phyloP scores from a whole-genome alignment of 75 land plant species.

The Adiantum capillusveneris region DNA sequence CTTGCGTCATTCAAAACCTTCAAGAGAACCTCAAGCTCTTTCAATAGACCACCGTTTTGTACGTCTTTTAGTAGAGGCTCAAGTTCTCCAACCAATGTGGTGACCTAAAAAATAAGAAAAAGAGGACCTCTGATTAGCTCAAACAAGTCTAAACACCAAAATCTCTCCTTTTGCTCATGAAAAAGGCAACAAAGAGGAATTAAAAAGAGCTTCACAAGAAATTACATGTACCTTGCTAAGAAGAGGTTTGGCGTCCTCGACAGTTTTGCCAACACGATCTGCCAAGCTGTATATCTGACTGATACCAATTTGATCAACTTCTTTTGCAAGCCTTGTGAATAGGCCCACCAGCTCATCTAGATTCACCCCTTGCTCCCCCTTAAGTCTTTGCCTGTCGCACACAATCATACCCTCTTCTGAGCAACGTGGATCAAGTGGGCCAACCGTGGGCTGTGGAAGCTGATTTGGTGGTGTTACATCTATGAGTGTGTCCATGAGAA shows the following conservation, averaged over 20 bases:
- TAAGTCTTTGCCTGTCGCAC: conserved; percentile 79
- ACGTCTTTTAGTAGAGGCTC: conserved; percentile 81
- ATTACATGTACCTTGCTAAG: conserved; percentile 60
- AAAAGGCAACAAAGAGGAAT: conserved; percentile 3
- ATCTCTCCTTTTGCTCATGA: no score
- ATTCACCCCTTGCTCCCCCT: conserved; percentile 80
- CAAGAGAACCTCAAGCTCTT: conserved; percentile 67
- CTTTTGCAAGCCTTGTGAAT: conserved; percentile 76
- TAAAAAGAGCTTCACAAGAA: neutral
- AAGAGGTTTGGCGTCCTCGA: conserved; percentile 80
- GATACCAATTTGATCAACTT: conserved; percentile 72
- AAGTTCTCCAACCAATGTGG: conserved; percentile 72
- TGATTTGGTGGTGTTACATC: conserved; percentile 83
- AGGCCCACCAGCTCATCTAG: conserved; percentile 83
- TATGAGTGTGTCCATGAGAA: conserved; percentile 88
- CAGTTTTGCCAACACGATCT: conserved; percentile 53
- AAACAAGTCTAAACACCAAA: no score
- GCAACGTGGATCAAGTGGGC: conserved; percentile 74
- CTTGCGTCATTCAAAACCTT: conserved; percentile 61
- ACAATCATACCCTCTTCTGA: conserved; percentile 75
- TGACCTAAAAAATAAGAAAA: conserved; percentile 65
- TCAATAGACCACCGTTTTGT: conserved; percentile 68
- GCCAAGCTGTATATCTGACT: conserved; percentile 49
- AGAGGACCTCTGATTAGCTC: no score
- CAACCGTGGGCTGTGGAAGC: conserved; percentile 58